Evolutionary conservation across 192 early-diverging fungal genomes (phyloP).

Genomic region (Pilaira anomala): DNA sequence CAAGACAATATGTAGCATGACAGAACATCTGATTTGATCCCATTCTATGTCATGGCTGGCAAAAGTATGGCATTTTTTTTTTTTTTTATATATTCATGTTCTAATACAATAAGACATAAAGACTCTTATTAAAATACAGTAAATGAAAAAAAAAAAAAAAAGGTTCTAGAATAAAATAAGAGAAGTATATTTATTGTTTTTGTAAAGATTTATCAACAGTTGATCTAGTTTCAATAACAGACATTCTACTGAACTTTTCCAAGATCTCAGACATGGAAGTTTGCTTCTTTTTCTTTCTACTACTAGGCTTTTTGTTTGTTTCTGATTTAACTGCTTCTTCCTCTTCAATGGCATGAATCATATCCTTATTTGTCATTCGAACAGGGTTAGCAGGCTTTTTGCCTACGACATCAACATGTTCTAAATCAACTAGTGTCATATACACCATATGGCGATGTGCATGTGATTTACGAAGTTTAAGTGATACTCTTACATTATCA

Average conservation of each 20-base stretch:
- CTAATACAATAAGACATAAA: too few species aligned
- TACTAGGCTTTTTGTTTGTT: not conserved
- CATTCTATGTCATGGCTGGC: too few species aligned
- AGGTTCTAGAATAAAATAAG: too few species aligned
- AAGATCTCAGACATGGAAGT: slow-evolving; percentile 40
- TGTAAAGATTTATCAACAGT: too few species aligned
- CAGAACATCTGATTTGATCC: too few species aligned
- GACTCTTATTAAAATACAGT: too few species aligned
- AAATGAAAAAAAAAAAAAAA: too few species aligned
- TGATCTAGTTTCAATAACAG: slow-evolving; percentile 15
- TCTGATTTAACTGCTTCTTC: not conserved
- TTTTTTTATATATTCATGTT: too few species aligned
- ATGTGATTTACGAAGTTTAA: slow-evolving; percentile 57
- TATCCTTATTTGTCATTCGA: slow-evolving; percentile 27
- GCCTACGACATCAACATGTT: slow-evolving; percentile 21
- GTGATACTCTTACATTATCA: slow-evolving; percentile 59
- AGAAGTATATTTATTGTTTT: too few species aligned
- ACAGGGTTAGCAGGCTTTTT: not conserved
- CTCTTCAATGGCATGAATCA: slow-evolving; percentile 19
- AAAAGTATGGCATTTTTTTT: too few species aligned
- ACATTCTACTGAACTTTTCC: slow-evolving; percentile 39
- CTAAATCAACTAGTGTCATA: slow-evolving; percentile 59
- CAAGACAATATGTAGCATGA: too few species aligned
- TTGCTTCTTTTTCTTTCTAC: slow-evolving; percentile 18
- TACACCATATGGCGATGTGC: slow-evolving; percentile 62